These are phyloP conservation scores for Pestalotiopsis sp. DNA, from an alignment of 2,329 filamentous ascomycete species.

Conservation along the genomic window DNA sequence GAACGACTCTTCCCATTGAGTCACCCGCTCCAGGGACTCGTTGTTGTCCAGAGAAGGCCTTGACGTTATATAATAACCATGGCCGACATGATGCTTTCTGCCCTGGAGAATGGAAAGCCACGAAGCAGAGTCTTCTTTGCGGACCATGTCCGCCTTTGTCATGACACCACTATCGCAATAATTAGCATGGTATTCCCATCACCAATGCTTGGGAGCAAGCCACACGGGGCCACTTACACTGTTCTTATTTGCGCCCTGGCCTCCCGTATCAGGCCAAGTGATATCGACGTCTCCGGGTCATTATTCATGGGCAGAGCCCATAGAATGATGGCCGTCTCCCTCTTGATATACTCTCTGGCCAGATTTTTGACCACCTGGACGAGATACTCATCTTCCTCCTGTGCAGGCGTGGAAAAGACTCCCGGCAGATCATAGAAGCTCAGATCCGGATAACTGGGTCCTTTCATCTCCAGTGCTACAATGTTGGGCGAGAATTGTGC, in stretches of 20 bases:
- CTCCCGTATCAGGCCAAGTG: constrained; percentile 64
- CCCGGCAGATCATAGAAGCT: constrained; percentile 88
- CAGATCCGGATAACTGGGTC: constrained; percentile 70
- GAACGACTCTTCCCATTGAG: constrained; percentile 53
- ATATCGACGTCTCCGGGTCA: constrained; percentile 76
- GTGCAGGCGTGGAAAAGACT: constrained; percentile 71
- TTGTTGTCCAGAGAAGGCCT: constrained; percentile 49
- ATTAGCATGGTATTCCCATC: constrained; percentile 28
- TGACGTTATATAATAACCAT: constrained; percentile 81
- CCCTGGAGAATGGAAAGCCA: constrained; percentile 68
- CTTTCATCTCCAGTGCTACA: constrained; percentile 75
- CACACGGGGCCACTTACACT: neutral
- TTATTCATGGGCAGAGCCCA: constrained; percentile 78
- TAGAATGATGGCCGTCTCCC: constrained; percentile 73
- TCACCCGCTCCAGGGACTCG: constrained; percentile 55
- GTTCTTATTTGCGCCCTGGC: constrained; percentile 44
- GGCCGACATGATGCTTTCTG: constrained; percentile 62
- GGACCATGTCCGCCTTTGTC: constrained; percentile 79
- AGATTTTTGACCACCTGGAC: constrained; percentile 74
- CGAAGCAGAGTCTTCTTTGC: constrained; percentile 51
- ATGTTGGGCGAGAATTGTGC: constrained; percentile 83
- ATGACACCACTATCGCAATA: constrained; percentile 67
- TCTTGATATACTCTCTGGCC: constrained; percentile 68
- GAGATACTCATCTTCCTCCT: constrained; percentile 67
- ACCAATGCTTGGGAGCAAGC: no score